These are phyloP conservation scores for Talaromyces sp. DNA, from an alignment of 2,329 filamentous ascomycete genomes.

Conservation along the genomic window DNA sequence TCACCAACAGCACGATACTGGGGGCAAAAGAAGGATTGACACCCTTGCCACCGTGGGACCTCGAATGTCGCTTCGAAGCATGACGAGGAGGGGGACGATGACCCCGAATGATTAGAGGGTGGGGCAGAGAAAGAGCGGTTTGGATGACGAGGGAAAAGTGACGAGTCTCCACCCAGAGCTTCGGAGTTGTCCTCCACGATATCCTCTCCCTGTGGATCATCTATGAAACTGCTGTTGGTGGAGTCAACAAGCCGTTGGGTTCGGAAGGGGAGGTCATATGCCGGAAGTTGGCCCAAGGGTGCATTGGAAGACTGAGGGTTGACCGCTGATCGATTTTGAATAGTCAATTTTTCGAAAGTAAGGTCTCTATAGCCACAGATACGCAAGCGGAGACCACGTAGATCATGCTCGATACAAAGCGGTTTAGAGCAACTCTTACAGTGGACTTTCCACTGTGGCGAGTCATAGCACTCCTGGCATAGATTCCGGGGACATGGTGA, in stretches of 20 bases:
- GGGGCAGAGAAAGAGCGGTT: conserved; percentile 43
- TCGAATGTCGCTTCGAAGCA: conserved; percentile 42
- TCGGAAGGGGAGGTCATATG: conserved; percentile 34
- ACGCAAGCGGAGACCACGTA: conserved; percentile 58
- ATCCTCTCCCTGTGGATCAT: conserved; percentile 34
- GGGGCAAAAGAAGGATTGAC: conserved; percentile 53
- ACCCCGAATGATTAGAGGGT: conserved; percentile 43
- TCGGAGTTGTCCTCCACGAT: conserved; percentile 28
- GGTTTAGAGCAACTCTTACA: conserved; percentile 60
- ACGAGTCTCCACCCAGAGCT: conserved; percentile 22
- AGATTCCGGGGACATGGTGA: conserved; percentile 59
- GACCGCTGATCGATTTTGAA: conserved; percentile 36
- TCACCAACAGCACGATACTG: conserved; percentile 47
- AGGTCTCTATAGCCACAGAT: conserved; percentile 62
- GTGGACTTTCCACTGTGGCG: conserved; percentile 62
- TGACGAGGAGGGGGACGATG: conserved; percentile 43
- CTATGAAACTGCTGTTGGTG: conserved; percentile 39
- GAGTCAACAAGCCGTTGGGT: conserved; percentile 34
- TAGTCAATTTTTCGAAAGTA: conserved; percentile 50
- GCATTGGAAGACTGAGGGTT: conserved; percentile 18
- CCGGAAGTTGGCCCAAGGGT: conserved; percentile 17
- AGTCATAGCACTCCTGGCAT: conserved; percentile 61
- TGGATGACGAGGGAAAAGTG: conserved; percentile 29
- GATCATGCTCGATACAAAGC: conserved; percentile 63
- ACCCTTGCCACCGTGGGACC: conserved; percentile 48